Evolutionary conservation across 2,329 filamentous ascomycete species (phyloP), one percentile per base, ranked within the genome.

Genomic region (Colletotrichum shisoi): DNA sequence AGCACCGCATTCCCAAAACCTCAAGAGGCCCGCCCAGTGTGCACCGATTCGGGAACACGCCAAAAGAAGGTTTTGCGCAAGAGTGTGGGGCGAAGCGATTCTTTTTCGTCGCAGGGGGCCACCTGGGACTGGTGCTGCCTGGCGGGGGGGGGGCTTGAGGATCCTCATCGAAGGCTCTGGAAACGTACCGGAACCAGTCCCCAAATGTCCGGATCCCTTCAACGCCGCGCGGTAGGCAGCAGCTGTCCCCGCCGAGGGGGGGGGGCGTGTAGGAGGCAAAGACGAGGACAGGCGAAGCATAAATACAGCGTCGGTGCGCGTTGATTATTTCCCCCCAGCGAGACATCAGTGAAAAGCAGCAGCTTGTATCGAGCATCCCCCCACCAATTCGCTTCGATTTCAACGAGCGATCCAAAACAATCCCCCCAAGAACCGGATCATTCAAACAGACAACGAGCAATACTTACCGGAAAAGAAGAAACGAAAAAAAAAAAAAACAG

Each of bases 151-250:
- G 56, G n/a, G 48, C 46, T 39, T 31, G 19, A 54, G 13, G 42
- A 54, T 42, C 53, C 53, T 21, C 48, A 60, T 63, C 60, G 60
- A 67, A 67, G 21, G 9, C 40, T 63, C 60, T 58, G 21, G 64
- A 67, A 67, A 19, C 39, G 46, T 53, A 40, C 21, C 59, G 27
- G 31, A 63, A 63, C 17, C 54, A 40, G 49, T 24, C 46, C 17
- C 15, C 17, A 19, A 19, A 51, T n/a, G 17, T 34, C 46, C 57
- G 57, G 31, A 52, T 67, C 19, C 31, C 58, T 45, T 48, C 46
- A 19, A 34, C 7, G 19, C 24, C 21, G 6, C 24, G 5, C 4
- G 4, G 31, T 11, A 31, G 54, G 63, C 60, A 62, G 48, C 64
- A 67, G 48, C 45, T 15, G 27, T 15, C 37, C 45, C 17, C 34